Evolutionary conservation across 768 basidiomycete species (phyloP).

Genomic region (Flagelloscypha sp.): DNA sequence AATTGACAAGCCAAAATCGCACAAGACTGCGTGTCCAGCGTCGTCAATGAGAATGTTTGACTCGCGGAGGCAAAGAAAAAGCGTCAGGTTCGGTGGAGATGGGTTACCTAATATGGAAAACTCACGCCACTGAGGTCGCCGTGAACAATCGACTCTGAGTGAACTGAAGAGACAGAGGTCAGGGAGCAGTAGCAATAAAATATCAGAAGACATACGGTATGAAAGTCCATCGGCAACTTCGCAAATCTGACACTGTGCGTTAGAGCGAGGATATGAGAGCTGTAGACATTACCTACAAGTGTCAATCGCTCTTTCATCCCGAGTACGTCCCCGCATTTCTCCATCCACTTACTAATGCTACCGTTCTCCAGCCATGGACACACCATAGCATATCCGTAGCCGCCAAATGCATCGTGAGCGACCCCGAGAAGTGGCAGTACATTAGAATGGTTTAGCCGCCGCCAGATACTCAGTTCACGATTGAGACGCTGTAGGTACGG

Average conservation of each 20-base stretch:
- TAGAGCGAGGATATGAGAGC: neutral
- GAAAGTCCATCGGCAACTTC: conserved; percentile 31
- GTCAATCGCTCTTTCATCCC: conserved; percentile 25
- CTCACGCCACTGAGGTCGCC: conserved; percentile 36
- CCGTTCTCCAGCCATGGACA: conserved; percentile 36
- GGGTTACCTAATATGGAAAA: too few relatives aligned
- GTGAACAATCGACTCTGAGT: conserved; percentile 30
- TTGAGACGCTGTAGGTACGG: conserved; percentile 20
- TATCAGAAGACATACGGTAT: conserved; percentile 25
- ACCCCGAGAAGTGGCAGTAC: conserved; percentile 28
- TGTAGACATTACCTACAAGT: conserved; percentile 19
- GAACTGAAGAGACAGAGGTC: conserved; percentile 19
- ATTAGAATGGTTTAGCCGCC: conserved; percentile 29
- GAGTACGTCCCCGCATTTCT: conserved; percentile 26
- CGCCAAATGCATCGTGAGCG: conserved; percentile 29
- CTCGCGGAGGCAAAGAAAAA: conserved; percentile 18
- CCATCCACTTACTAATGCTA: conserved; percentile 28
- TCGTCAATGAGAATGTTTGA: conserved; percentile 39
- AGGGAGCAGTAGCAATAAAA: neutral
- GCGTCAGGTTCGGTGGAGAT: neutral
- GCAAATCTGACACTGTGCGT: conserved; percentile 19
- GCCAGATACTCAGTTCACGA: conserved; percentile 31
- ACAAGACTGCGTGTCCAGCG: conserved; percentile 31
- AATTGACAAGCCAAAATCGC: conserved; percentile 40
- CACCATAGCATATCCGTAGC: conserved; percentile 26